A percentile compares a stretch with the other conserved stretches of the same genome.
Evolutionary conservation across 495 filamentous ascomycete genomes (phyloP).

Genomic region (Penicillium macrosclerotiorum): DNA sequence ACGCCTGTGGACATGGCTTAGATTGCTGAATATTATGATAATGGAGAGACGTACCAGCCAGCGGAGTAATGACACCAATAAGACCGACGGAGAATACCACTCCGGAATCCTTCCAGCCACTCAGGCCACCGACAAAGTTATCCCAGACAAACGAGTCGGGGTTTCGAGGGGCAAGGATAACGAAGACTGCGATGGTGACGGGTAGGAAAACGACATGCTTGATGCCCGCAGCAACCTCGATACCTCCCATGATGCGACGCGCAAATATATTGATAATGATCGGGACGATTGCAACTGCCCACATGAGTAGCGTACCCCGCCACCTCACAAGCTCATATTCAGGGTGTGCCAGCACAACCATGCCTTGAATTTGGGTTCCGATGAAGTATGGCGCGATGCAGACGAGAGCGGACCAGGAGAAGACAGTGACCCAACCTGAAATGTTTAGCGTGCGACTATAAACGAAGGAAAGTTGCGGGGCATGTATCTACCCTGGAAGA

Average conservation of each 20-base stretch:
- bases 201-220: slow-evolving; percentile 50
- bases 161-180: slow-evolving; percentile 43
- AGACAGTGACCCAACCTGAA: slow-evolving; percentile 35
- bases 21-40: neutral
- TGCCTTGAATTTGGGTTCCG: slow-evolving; percentile 45
- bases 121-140: slow-evolving; percentile 41
- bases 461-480: slow-evolving; percentile 25
- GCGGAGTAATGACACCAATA: slow-evolving; percentile 29
- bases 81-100: slow-evolving; percentile 42
- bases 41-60: slow-evolving; percentile 21
- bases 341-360: slow-evolving; percentile 43
- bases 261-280: slow-evolving; percentile 45
- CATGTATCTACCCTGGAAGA: slow-evolving; percentile 38
- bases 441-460: slow-evolving; percentile 2
- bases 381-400: slow-evolving; percentile 48
- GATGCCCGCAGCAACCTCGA: slow-evolving; percentile 48
- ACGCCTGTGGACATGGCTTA: slow-evolving; percentile 19
- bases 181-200: slow-evolving; percentile 41
- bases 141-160: slow-evolving; percentile 44
- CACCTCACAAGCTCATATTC: slow-evolving; percentile 41
- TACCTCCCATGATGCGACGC: slow-evolving; percentile 38
- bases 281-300: slow-evolving; percentile 38
- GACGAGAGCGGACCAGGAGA: slow-evolving; percentile 43
- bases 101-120: slow-evolving; percentile 42
- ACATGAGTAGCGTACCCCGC: slow-evolving; percentile 51